Conservation (phyloP, 2,329 filamentous ascomycete genomes). For the Ophiostoma ulmi region DNA sequence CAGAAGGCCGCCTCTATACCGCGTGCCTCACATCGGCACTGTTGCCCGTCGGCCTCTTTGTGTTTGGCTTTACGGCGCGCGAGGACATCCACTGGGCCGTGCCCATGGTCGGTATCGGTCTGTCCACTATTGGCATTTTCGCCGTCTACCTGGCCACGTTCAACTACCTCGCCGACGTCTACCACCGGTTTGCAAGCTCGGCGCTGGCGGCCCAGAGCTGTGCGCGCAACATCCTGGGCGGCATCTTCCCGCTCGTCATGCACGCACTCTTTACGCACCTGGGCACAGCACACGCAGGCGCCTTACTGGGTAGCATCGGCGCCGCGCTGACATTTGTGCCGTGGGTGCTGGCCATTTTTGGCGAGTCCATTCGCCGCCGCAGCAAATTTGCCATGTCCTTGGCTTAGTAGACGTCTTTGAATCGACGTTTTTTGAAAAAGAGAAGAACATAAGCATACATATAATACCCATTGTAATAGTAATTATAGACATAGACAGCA, state of each 20-base stretch:
- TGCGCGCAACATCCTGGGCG: conserved; percentile 78
- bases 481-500: background rate
- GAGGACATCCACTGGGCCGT: conserved; percentile 64
- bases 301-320: conserved; percentile 69
- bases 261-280: conserved; percentile 66
- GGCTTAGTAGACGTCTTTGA: background rate
- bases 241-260: conserved; percentile 74
- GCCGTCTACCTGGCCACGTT: conserved; percentile 83
- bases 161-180: conserved; percentile 87
- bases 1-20: conserved; percentile 79
- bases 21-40: conserved; percentile 69
- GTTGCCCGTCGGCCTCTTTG: conserved; percentile 74
- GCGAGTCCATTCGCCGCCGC: conserved; percentile 65
- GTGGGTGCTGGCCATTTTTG: conserved; percentile 77
- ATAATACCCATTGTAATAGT: background rate
- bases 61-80: conserved; percentile 69
- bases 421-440: background rate
- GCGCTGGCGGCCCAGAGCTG: conserved; percentile 82
- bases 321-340: conserved; percentile 69
- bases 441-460: background rate
- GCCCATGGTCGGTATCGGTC: conserved; percentile 62
- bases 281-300: conserved; percentile 65
- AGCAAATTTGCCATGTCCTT: conserved; percentile 66
- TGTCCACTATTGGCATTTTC: conserved; percentile 81
- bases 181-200: conserved; percentile 77